Conservation (phyloP, 1,284 basidiomycete genomes). For the Peniophora sp. region DNA sequence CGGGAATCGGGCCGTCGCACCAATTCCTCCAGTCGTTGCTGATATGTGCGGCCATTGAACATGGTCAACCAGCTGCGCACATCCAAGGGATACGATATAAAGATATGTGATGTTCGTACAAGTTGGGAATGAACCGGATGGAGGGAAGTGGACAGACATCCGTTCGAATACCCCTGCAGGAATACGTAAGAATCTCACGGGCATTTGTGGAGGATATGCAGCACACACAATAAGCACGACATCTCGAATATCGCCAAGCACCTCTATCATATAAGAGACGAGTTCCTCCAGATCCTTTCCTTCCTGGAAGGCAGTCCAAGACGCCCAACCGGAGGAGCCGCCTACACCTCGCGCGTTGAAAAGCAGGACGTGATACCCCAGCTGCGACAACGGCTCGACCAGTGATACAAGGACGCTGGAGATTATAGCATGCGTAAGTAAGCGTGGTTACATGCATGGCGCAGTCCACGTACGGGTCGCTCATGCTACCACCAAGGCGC, state of each 20-base stretch:
- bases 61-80: slow-evolving; percentile 61
- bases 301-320: slow-evolving; percentile 63
- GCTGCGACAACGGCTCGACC: slow-evolving; percentile 26
- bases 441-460: background rate
- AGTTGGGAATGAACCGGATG: slow-evolving; percentile 40
- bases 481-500: slow-evolving; percentile 66
- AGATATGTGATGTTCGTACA: slow-evolving; percentile 52
- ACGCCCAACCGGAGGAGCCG: slow-evolving; percentile 57
- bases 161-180: slow-evolving; percentile 72
- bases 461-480: slow-evolving; percentile 53
- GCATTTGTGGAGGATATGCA: background rate
- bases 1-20: slow-evolving; percentile 33
- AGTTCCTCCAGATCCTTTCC: slow-evolving; percentile 57
- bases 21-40: slow-evolving; percentile 39
- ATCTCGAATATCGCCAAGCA: slow-evolving; percentile 33
- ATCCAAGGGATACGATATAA: slow-evolving; percentile 73
- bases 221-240: slow-evolving; percentile 47
- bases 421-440: background rate
- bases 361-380: slow-evolving; percentile 50
- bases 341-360: slow-evolving; percentile 78
- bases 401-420: slow-evolving; percentile 24
- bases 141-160: slow-evolving; percentile 61
- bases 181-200: background rate
- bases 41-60: slow-evolving; percentile 52
- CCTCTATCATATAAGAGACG: slow-evolving; percentile 45